A percentile compares a stretch with the other conserved stretches of the same genome.
These are phyloP conservation scores for Penicillium tannophilum DNA, from an alignment of 495 filamentous ascomycete genomes.

Conservation along the genomic window DNA sequence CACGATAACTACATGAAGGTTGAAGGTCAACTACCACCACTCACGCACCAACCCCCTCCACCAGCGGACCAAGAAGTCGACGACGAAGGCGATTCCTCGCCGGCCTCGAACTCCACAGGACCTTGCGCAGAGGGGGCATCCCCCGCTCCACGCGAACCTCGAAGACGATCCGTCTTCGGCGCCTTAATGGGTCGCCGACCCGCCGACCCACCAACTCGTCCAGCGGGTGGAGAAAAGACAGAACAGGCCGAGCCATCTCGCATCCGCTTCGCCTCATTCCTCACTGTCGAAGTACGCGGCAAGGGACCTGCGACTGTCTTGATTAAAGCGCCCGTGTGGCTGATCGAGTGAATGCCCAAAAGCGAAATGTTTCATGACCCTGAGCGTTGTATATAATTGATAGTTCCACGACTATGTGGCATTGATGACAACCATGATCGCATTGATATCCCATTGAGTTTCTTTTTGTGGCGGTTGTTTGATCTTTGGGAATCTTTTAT, in stretches of 20 bases:
- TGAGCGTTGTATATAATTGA: slow-evolving; percentile 7
- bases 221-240: slow-evolving; percentile 15
- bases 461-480: slow-evolving; percentile 10
- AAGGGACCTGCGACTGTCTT: slow-evolving; percentile 67
- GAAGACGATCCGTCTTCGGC: slow-evolving; percentile 49
- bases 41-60: slow-evolving; percentile 56
- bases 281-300: slow-evolving; percentile 78
- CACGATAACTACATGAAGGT: slow-evolving; percentile 77
- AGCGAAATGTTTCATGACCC: neutral
- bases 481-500: neutral
- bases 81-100: slow-evolving; percentile 39
- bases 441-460: slow-evolving; percentile 26
- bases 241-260: slow-evolving; percentile 23
- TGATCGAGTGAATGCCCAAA: slow-evolving; percentile 40
- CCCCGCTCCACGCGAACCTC: slow-evolving; percentile 16
- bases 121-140: slow-evolving; percentile 34
- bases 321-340: slow-evolving; percentile 89
- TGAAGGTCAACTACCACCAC: slow-evolving; percentile 73
- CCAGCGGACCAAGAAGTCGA: slow-evolving; percentile 23
- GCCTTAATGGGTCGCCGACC: slow-evolving; percentile 47
- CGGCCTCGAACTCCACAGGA: slow-evolving; percentile 28
- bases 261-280: slow-evolving; percentile 82
- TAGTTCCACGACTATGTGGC: neutral
- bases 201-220: slow-evolving; percentile 15
- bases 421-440: slow-evolving; percentile 12